These are phyloP conservation scores for Herpetospermum pedunculosum DNA, from an alignment of 306 rosid species.

Conservation along the genomic window DNA sequence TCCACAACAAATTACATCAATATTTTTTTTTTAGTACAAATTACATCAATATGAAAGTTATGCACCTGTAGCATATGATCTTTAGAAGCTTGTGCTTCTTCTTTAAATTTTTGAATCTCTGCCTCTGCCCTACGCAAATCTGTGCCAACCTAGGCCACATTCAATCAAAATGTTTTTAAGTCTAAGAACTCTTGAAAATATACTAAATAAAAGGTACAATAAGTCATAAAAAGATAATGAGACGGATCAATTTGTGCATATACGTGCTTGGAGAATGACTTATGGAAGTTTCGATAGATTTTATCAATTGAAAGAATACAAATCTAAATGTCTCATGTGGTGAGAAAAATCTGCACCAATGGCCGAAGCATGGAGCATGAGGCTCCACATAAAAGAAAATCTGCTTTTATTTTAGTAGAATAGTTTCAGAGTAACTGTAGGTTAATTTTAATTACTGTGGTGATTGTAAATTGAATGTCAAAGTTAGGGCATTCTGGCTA, in stretches of 20 bases:
- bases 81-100: constrained; percentile 62
- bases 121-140: constrained; percentile 54
- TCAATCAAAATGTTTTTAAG: not conserved
- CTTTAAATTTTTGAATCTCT: constrained; percentile 66
- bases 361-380: not conserved
- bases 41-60: not conserved
- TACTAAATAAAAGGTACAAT: not conserved
- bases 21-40: too few relatives aligned
- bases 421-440: not conserved
- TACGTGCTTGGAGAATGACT: not conserved
- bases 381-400: not conserved
- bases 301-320: not conserved
- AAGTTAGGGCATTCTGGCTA: not conserved
- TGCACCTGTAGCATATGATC: constrained; percentile 88
- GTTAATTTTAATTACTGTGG: not conserved
- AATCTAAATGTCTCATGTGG: not conserved
- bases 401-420: not conserved
- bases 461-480: not conserved
- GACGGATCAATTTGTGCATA: not conserved
- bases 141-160: constrained; percentile 33
- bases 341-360: not conserved
- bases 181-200: not conserved
- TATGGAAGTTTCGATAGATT: not conserved
- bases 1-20: not conserved
- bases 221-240: not conserved